phyloP scores from a whole-genome alignment of 148 eudicot species.

The Rhododendron vialii region DNA sequence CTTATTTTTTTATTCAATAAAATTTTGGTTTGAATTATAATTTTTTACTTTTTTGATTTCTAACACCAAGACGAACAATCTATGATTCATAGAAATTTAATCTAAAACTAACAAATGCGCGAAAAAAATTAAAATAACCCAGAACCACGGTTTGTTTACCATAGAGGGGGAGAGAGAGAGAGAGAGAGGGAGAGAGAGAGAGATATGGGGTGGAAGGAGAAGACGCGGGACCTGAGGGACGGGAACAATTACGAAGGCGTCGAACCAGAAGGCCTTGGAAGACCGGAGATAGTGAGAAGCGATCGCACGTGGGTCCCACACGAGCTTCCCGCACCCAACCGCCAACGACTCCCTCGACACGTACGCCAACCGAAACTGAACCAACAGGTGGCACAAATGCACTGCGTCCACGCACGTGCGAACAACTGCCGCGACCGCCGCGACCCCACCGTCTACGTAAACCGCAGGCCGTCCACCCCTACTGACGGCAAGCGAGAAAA shows the following conservation, averaged over 20 bases:
- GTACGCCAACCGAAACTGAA: slow-evolving; percentile 60
- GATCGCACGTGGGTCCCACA: slow-evolving; percentile 65
- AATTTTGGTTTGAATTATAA: too few relatives aligned
- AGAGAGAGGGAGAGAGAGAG: too few relatives aligned
- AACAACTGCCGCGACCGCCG: slow-evolving; percentile 38
- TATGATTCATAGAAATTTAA: too few relatives aligned
- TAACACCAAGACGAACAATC: too few relatives aligned
- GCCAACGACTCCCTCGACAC: slow-evolving; percentile 67
- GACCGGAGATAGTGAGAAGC: slow-evolving; percentile 45
- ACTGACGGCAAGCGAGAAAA: slow-evolving; percentile 62
- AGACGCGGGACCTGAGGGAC: slow-evolving; percentile 45
- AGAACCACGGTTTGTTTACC: too few relatives aligned
- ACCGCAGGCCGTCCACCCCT: slow-evolving; percentile 44
- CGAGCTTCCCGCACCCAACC: slow-evolving; percentile 68
- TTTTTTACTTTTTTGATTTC: too few relatives aligned
- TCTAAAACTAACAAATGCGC: too few relatives aligned
- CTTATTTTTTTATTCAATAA: too few relatives aligned
- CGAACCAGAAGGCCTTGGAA: slow-evolving; percentile 59
- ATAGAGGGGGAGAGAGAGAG: too few relatives aligned
- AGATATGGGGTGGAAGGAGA: too few relatives aligned
- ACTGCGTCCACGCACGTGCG: slow-evolving; percentile 67
- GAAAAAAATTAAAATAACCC: too few relatives aligned
- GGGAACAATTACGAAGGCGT: slow-evolving; percentile 61
- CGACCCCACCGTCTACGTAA: slow-evolving; percentile 59
- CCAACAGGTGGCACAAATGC: slow-evolving; percentile 51